Evolutionary conservation across 768 basidiomycete species (phyloP).

Genomic region (Leucogyrophana mollusca): DNA sequence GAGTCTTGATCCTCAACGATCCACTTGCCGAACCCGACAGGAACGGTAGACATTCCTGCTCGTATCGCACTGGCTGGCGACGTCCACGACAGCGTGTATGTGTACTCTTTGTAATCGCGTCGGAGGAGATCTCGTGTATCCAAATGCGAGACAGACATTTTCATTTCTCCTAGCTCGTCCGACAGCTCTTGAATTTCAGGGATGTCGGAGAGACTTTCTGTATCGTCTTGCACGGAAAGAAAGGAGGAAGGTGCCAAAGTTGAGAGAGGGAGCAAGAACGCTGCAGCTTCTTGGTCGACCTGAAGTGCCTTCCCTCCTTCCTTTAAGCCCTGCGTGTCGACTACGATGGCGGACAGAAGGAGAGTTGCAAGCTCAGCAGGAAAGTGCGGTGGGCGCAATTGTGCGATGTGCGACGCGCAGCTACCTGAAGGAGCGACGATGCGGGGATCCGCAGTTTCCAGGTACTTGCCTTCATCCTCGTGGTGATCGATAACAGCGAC

Average conservation of each 20-base stretch:
- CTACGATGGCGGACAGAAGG: slow-evolving; percentile 76
- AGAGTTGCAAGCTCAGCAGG: slow-evolving; percentile 70
- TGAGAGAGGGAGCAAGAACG: slow-evolving; percentile 61
- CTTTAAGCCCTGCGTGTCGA: slow-evolving; percentile 85
- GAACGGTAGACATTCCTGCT: slow-evolving; percentile 83
- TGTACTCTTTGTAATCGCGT: slow-evolving; percentile 95
- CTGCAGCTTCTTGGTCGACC: slow-evolving; percentile 62
- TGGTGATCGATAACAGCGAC: slow-evolving; percentile 89
- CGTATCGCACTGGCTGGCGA: slow-evolving; percentile 37
- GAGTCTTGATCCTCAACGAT: slow-evolving; percentile 35
- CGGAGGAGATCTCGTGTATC: slow-evolving; percentile 75
- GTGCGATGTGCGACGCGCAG: slow-evolving; percentile 68
- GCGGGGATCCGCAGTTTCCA: slow-evolving; percentile 61
- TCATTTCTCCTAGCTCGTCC: slow-evolving; percentile 49
- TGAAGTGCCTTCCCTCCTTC: slow-evolving; percentile 72
- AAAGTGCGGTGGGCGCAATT: slow-evolving; percentile 25
- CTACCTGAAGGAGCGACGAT: slow-evolving; percentile 72
- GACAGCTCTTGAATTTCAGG: slow-evolving; percentile 48
- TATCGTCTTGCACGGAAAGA: slow-evolving; percentile 5
- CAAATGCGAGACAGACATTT: slow-evolving; percentile 67
- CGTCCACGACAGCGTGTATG: slow-evolving; percentile 37
- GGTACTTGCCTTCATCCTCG: slow-evolving; percentile 74
- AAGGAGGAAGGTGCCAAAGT: slow-evolving; percentile 33
- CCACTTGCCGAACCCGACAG: slow-evolving; percentile 63
- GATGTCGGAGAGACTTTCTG: slow-evolving; percentile 34